These are phyloP conservation scores for Akanthomyces uredinophilus DNA, from an alignment of 2,329 filamentous ascomycete species.

Conservation along the genomic window DNA sequence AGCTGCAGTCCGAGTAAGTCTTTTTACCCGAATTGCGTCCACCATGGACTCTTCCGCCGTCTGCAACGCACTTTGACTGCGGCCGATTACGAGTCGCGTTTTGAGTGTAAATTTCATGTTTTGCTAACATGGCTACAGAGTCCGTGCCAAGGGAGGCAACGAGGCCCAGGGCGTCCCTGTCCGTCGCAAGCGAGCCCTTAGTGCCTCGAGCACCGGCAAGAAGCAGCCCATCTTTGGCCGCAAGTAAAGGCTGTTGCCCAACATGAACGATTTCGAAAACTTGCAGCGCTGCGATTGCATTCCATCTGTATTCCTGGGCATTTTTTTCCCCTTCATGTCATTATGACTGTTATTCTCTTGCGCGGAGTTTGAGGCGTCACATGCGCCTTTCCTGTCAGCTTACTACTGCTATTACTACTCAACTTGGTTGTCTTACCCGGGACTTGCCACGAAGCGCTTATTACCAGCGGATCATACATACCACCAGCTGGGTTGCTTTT, in stretches of 20 bases:
- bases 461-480: neutral
- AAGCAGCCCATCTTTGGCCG: neutral
- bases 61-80: neutral
- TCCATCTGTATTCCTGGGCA: neutral
- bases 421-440: neutral
- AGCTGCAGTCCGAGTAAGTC: conserved; percentile 43
- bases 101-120: too few relatives aligned
- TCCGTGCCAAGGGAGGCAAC: conserved; percentile 2
- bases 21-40: neutral
- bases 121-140: conserved; percentile 1
- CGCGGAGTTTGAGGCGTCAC: neutral
- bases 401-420: conserved; percentile 6
- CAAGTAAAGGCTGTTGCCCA: neutral
- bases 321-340: neutral
- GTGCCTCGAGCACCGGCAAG: conserved; percentile 9
- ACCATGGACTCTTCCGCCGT: neutral
- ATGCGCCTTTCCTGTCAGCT: neutral
- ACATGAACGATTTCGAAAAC: neutral
- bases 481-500: too few relatives aligned
- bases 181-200: conserved; percentile 12
- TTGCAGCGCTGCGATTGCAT: neutral
- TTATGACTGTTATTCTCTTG: neutral
- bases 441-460: neutral
- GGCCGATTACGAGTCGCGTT: neutral
- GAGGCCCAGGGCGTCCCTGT: conserved; percentile 10